A percentile compares a stretch with the other conserved stretches of the same genome.
Conservation (phyloP, 345 rosid genomes). For the Rhodamnia argentea region DNA sequence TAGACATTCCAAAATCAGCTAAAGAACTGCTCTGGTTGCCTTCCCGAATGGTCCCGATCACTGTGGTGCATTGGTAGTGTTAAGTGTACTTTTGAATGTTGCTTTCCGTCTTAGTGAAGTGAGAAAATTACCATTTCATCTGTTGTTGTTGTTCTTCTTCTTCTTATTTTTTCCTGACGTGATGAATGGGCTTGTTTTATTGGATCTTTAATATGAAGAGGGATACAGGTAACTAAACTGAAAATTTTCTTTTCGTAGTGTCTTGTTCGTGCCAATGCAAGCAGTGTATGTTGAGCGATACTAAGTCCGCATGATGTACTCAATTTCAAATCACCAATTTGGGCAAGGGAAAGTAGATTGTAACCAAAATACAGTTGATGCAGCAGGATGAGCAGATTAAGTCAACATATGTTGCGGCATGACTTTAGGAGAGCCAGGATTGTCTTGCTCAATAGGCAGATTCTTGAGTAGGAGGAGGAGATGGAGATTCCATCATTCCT, state of each 20-base stretch:
- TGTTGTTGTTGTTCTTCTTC: no score
- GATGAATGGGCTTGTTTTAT: not conserved
- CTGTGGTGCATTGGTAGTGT: not conserved
- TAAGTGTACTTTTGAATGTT: not conserved
- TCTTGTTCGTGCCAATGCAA: not conserved
- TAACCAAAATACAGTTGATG: not conserved
- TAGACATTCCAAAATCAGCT: not conserved
- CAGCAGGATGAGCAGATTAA: not conserved
- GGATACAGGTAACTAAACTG: not conserved
- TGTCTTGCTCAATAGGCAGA: no score
- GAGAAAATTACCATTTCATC: not conserved
- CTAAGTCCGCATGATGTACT: not conserved
- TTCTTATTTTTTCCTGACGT: not conserved
- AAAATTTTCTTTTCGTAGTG: not conserved
- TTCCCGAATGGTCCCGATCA: not conserved
- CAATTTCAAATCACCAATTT: not conserved
- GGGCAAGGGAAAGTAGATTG: not conserved
- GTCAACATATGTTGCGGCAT: not conserved
- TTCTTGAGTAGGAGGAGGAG: no score
- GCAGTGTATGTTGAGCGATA: not conserved
- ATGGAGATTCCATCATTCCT: not conserved
- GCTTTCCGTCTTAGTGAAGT: not conserved
- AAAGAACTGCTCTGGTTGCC: not conserved
- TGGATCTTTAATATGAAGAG: not conserved
- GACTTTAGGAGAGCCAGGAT: no score